Conservation (phyloP, 2,329 filamentous ascomycete genomes). For the Sporothrix pallida region DNA sequence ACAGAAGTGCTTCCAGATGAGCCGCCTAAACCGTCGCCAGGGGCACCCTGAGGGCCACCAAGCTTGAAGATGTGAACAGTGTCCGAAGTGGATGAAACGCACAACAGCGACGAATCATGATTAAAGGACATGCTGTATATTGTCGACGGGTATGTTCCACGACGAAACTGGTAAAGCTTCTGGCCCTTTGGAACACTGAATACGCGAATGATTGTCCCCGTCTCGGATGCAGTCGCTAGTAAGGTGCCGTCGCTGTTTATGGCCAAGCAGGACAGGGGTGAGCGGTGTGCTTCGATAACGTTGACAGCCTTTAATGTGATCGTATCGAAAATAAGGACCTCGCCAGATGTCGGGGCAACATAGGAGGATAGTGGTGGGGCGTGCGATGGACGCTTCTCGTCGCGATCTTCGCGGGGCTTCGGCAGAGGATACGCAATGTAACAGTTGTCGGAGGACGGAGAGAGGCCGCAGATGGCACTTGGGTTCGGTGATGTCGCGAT, state of each 20-base stretch:
- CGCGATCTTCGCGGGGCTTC: slow-evolving; percentile 67
- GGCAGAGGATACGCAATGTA: slow-evolving; percentile 94
- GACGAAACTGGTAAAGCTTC: slow-evolving; percentile 94
- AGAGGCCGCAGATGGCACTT: slow-evolving; percentile 86
- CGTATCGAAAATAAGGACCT: slow-evolving; percentile 92
- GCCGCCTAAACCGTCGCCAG: slow-evolving; percentile 31
- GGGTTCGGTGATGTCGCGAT: slow-evolving; percentile 95
- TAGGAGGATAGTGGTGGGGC: slow-evolving; percentile 81
- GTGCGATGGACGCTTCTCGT: slow-evolving; percentile 71
- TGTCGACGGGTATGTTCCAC: slow-evolving; percentile 91
- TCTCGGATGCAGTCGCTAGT: slow-evolving; percentile 93
- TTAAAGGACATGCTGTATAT: slow-evolving; percentile 99
- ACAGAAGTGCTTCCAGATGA: not conserved
- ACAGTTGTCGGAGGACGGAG: slow-evolving; percentile 93
- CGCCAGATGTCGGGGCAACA: slow-evolving; percentile 82
- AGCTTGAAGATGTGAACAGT: slow-evolving; percentile 97
- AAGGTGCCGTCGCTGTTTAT: slow-evolving; percentile 92
- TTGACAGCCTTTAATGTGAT: slow-evolving; percentile 90
- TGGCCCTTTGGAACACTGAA: slow-evolving; percentile 90
- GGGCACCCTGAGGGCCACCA: slow-evolving; percentile 52
- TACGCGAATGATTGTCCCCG: slow-evolving; percentile 94
- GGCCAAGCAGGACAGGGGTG: slow-evolving; percentile 86
- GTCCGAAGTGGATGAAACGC: slow-evolving; percentile 94
- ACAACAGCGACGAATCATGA: slow-evolving; percentile 86
- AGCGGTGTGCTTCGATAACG: slow-evolving; percentile 92